Base-by-base conservation (phyloP, 768 basidiomycete species). In the Hirschioporus abietinus region DNA sequence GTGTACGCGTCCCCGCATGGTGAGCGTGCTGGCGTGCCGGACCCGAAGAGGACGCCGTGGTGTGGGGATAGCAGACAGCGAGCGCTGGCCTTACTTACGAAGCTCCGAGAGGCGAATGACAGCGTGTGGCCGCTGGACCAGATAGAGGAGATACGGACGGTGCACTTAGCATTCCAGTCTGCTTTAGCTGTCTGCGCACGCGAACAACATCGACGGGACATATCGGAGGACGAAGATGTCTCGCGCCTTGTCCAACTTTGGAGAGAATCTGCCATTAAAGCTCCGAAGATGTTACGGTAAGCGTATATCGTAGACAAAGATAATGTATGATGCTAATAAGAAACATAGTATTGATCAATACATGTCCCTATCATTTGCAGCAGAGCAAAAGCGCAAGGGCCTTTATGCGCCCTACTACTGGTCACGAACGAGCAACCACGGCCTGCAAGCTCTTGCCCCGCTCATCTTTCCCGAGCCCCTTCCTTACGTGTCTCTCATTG, bases 391-490 rank as follows among this genome's bases (percentile, higher is more conserved):
- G 24, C 81, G 87, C n/a, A 87, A 83, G 73, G 89, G 90, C 8
- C 76, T 89, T 1, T 93, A 91, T 66, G 90, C 92, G 69, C 90
- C 91, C 0, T 85, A 88, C 70, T 92, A 88, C 76, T 93, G 91
- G 91, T 78, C 81, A 5, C 82, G 83, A 59, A 71, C 74, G 26
- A 74, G 78, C 1, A 67, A 73, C 7, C 74, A 79, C 52, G 65
- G 72, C 20, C 72, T 80, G 0, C 75, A 77, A 24, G 82, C 83
- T 0, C 78, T 88, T 58, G 78, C 84, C 35, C 90, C 92, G 1
- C 80, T 94, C 20, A 78, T 92, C 17, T 93, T 95, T 75, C 85
- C 89, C 0, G 91, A 94, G 66, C 84, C 89, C 0, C 75, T 93
- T 0, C 91, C 92, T 0, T 80, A 84, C 0, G 74, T 91, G 23